phyloP scores from a whole-genome alignment of 2,329 filamentous ascomycete genomes.

The Microsporum ferrugineum region DNA sequence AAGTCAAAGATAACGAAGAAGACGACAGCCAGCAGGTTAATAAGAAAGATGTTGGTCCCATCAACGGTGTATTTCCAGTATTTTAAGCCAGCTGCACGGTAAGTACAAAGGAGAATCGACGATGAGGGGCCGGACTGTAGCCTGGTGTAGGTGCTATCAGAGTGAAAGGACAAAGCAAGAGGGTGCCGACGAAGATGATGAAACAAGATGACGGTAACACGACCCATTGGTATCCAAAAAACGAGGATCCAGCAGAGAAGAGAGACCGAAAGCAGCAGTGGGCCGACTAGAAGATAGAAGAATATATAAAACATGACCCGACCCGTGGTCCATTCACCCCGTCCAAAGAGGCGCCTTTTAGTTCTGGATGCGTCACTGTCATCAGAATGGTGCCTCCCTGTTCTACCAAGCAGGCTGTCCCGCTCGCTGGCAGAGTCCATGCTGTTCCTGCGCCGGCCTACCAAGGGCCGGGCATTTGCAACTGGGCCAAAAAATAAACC shows the following conservation, averaged over 20 bases:
- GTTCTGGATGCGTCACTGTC: conserved; percentile 31
- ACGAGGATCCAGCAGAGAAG: conserved; percentile 90
- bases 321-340: conserved; percentile 90
- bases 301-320: conserved; percentile 91
- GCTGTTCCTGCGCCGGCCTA: conserved; percentile 77
- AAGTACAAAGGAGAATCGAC: conserved; percentile 89
- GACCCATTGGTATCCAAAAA: conserved; percentile 98
- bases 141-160: conserved; percentile 65
- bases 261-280: conserved; percentile 73
- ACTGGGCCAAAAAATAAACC: conserved; percentile 87
- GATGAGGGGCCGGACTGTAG: conserved; percentile 60
- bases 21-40: conserved; percentile 92
- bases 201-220: conserved; percentile 78
- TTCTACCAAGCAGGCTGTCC: conserved; percentile 70
- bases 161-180: conserved; percentile 83
- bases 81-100: conserved; percentile 81
- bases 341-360: conserved; percentile 83
- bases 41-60: conserved; percentile 96
- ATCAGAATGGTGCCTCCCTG: conserved; percentile 41
- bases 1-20: conserved; percentile 91
- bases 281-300: conserved; percentile 87
- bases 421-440: conserved; percentile 82
- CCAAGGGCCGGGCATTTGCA: conserved; percentile 56
- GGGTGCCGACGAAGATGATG: conserved; percentile 88
- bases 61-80: conserved; percentile 99